A percentile compares a stretch with the other conserved stretches of the same genome.
These are phyloP conservation scores for Xanthoconium stramineum DNA, from an alignment of 768 basidiomycete genomes.

Conservation along the genomic window DNA sequence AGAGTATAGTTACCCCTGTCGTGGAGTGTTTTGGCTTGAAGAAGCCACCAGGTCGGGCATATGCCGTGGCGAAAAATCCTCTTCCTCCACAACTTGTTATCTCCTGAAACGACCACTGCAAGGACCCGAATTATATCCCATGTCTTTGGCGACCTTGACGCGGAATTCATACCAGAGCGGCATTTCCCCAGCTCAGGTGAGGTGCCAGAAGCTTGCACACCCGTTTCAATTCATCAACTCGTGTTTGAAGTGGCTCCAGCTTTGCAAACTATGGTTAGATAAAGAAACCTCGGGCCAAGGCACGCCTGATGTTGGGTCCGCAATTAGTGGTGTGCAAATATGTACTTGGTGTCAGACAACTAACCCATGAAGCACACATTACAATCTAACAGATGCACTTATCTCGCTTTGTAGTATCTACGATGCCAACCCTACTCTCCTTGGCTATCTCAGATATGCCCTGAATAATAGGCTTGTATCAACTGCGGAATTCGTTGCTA, in stretches of 20 bases:
- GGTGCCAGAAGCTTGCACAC: conserved; percentile 14
- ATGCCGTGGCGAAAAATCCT: too few species aligned
- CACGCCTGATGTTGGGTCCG: conserved; percentile 42
- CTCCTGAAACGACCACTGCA: background rate
- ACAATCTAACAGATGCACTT: conserved; percentile 54
- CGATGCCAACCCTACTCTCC: conserved; percentile 67
- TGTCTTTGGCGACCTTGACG: conserved; percentile 70
- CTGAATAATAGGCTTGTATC: conserved; percentile 56
- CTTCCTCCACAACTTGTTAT: background rate
- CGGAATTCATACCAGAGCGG: conserved; percentile 74
- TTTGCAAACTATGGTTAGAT: conserved; percentile 60
- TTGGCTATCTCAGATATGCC: conserved; percentile 60
- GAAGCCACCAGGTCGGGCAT: too few species aligned
- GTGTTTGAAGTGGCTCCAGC: conserved; percentile 56
- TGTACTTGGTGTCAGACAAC: background rate
- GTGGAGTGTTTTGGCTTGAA: background rate
- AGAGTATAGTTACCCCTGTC: background rate
- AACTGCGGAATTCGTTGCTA: conserved; percentile 56
- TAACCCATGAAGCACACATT: background rate
- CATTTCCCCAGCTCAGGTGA: conserved; percentile 59
- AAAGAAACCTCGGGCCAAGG: conserved; percentile 42
- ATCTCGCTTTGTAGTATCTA: conserved; percentile 64
- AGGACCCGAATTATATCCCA: conserved; percentile 21
- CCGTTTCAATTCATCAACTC: conserved; percentile 1
- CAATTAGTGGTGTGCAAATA: conserved; percentile 53